phyloP scores from a whole-genome alignment of 495 filamentous ascomycete species.

The Beverwykella pulmonaria region DNA sequence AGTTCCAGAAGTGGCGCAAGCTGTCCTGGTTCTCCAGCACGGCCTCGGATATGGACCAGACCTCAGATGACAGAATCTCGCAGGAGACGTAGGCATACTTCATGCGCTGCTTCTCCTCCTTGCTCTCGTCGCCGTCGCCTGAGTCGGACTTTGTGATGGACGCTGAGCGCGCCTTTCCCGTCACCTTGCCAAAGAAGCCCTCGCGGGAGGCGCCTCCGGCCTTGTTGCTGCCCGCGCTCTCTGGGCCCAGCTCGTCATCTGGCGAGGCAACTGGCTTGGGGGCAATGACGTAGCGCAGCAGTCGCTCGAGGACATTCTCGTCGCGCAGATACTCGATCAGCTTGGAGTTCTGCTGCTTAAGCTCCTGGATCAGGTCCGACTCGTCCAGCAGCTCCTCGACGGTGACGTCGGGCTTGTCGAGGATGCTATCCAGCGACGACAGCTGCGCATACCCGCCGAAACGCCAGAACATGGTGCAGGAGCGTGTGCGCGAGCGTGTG shows the following conservation, averaged over 20 bases:
- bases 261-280: slow-evolving; percentile 62
- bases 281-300: slow-evolving; percentile 89
- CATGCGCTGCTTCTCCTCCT: slow-evolving; percentile 77
- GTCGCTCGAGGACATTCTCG: slow-evolving; percentile 78
- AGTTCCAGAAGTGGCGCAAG: slow-evolving; percentile 86
- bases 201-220: slow-evolving; percentile 39
- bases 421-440: slow-evolving; percentile 91
- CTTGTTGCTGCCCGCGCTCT: slow-evolving; percentile 67
- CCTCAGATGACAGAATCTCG: slow-evolving; percentile 92
- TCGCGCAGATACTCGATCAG: slow-evolving; percentile 94
- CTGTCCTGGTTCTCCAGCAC: slow-evolving; percentile 80
- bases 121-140: slow-evolving; percentile 47
- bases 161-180: slow-evolving; percentile 36
- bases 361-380: slow-evolving; percentile 91
- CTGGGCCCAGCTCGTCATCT: slow-evolving; percentile 54
- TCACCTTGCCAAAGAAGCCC: slow-evolving; percentile 43
- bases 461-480: slow-evolving; percentile 89
- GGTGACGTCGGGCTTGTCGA: slow-evolving; percentile 91
- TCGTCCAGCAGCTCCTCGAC: slow-evolving; percentile 96
- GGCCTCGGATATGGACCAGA: slow-evolving; percentile 93
- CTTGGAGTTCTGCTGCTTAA: slow-evolving; percentile 97
- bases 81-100: slow-evolving; percentile 90
- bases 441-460: slow-evolving; percentile 98
- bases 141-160: slow-evolving; percentile 39
- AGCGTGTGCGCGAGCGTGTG: slow-evolving; percentile 9